A percentile compares a stretch with the other conserved stretches of the same genome.
phyloP scores from a whole-genome alignment of 2,329 filamentous ascomycete genomes.

The Alternaria panax region DNA sequence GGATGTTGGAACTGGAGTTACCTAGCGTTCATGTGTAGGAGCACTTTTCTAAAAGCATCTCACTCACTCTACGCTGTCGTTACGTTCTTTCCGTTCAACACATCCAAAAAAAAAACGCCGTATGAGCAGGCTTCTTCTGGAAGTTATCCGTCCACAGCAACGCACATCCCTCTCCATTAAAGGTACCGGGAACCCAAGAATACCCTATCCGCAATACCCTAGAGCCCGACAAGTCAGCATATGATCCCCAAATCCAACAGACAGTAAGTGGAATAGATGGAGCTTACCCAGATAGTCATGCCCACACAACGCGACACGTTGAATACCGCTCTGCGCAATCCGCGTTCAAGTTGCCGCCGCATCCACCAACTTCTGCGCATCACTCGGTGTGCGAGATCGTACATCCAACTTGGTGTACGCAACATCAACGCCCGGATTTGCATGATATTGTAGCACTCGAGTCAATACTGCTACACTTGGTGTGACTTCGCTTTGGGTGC shows the following conservation, averaged over 20 bases:
- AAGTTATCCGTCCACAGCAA: slow-evolving; percentile 42
- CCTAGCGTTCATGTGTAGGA: background rate
- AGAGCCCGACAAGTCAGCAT: slow-evolving; percentile 10
- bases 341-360: slow-evolving; percentile 55
- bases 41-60: background rate
- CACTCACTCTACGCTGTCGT: background rate
- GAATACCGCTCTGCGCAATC: slow-evolving; percentile 47
- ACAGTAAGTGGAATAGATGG: background rate
- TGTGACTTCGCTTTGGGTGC: slow-evolving; percentile 48
- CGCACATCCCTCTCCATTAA: slow-evolving; percentile 45
- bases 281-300: slow-evolving; percentile 56
- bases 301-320: slow-evolving; percentile 46
- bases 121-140: slow-evolving; percentile 44
- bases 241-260: background rate
- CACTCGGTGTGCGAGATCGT: slow-evolving; percentile 57
- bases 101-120: slow-evolving; percentile 38
- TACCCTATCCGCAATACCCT: slow-evolving; percentile 44
- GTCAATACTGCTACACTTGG: slow-evolving; percentile 56
- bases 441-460: slow-evolving; percentile 60
- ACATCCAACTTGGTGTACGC: slow-evolving; percentile 70
- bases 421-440: slow-evolving; percentile 63
- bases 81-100: slow-evolving; percentile 22
- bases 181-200: slow-evolving; percentile 48
- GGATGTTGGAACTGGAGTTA: background rate
- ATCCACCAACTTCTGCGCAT: slow-evolving; percentile 49